Conservation (phyloP, 2,329 filamentous ascomycete genomes). For the Periconia sp. region DNA sequence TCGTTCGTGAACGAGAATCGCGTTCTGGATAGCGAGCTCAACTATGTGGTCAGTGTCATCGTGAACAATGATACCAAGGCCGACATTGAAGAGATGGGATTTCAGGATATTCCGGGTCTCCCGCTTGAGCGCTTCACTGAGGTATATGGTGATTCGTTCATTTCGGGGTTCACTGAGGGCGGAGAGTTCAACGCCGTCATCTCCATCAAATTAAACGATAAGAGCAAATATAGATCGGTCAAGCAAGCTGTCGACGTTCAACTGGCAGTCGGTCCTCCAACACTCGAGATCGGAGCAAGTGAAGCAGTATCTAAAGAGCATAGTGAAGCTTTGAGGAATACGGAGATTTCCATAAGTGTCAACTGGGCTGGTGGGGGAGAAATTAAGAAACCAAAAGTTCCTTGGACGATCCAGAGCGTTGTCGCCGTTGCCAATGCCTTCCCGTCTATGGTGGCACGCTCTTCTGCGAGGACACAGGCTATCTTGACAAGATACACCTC, state of each 20-base stretch:
- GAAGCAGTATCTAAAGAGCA: constrained; percentile 29
- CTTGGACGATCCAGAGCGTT: constrained; percentile 38
- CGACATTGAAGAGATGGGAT: constrained; percentile 26
- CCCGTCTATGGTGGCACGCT: constrained; percentile 40
- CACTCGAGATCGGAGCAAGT: constrained; percentile 30
- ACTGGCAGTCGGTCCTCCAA: constrained; percentile 30
- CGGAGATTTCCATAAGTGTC: constrained; percentile 41
- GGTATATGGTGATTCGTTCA: constrained; percentile 43
- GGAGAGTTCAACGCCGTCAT: constrained; percentile 44
- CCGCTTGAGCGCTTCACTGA: constrained; percentile 38
- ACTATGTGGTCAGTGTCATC: constrained; percentile 36
- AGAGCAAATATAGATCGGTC: constrained; percentile 36
- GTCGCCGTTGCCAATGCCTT: constrained; percentile 42
- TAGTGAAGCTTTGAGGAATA: constrained; percentile 30
- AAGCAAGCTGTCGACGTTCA: constrained; percentile 41
- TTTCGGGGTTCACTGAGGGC: constrained; percentile 40
- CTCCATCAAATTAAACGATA: constrained; percentile 39
- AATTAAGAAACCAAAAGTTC: constrained; percentile 38
- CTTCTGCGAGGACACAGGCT: constrained; percentile 34
- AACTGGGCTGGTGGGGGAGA: constrained; percentile 43
- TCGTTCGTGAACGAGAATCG: constrained; percentile 39
- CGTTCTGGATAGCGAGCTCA: constrained; percentile 37
- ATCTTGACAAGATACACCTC: constrained; percentile 40
- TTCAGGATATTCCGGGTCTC: constrained; percentile 32
- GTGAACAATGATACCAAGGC: constrained; percentile 33